Evolutionary conservation across 345 rosid genomes (phyloP), one percentile per base, ranked within the genome.

Genomic region (Isatis tinctoria): DNA sequence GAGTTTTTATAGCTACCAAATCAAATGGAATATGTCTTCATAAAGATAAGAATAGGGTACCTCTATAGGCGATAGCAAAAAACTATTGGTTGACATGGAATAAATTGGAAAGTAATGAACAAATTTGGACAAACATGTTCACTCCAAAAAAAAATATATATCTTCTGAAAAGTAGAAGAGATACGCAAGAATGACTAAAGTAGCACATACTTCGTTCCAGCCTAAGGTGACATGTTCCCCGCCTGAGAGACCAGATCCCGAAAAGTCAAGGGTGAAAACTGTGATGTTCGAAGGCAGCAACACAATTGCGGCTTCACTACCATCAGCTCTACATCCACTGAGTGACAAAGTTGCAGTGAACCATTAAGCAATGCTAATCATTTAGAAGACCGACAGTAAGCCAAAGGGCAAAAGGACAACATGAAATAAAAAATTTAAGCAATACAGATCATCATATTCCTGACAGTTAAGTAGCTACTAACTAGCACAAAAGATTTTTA

Each of bases 301-400:
- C 68, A 91, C 85, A 72, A 91, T 81, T 28, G 98, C 97, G 63
- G 91, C 97, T 89, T 93, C 98, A 83, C 94, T 88, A 13, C 88
- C 97, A 81, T 91, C 98, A 13, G 91, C 92, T 85, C 97, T 83
- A 86, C 97, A 89, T 48, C 98, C 97, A 83, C 98, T 91, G 85
- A 22, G 63, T 5, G 59, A 53, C 3, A 69, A 2, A 69, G 57
- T 69, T 43, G 35, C 10, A 60, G 33, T 13, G 47, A 53, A 27
- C 41, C 59, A 62, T 69, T 44, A 68, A 59, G 24, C 22, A 51
- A 69, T 41, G 26, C 57, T 24, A 60, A n/a, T 28, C 51, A 20
- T 6, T 11, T 39, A 14, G 60, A 51, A 8, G 65, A 24, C 45
- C 33, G 53, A 61, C 41, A 51, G 60, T 8, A 58, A 56, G 59